These are phyloP conservation scores for Sequoiadendron giganteum DNA, from an alignment of 75 land plant species.

Conservation along the genomic window DNA sequence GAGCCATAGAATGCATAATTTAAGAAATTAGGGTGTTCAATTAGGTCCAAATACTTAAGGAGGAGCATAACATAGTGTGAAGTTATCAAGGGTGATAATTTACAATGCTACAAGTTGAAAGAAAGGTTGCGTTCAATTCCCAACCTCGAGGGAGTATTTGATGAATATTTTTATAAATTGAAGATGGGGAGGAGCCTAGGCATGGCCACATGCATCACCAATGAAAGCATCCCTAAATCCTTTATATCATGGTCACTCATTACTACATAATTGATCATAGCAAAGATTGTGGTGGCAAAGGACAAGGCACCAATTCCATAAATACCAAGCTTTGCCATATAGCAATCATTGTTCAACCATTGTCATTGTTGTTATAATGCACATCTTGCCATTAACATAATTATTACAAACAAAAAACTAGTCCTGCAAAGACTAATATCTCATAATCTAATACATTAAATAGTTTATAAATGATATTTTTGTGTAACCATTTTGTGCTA, in stretches of 20 bases:
- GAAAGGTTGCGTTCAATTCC: background rate
- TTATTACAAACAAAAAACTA: conserved; percentile 34
- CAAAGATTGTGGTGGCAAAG: conserved; percentile 10
- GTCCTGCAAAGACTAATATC: conserved; percentile 24
- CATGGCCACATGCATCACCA: background rate
- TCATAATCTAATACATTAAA: too few species aligned
- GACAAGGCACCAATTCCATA: conserved; percentile 32
- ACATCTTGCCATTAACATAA: conserved; percentile 33
- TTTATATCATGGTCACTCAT: background rate
- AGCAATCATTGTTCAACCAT: conserved; percentile 55
- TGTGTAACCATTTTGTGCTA: too few species aligned
- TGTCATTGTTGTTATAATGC: conserved; percentile 39
- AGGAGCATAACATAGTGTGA: too few species aligned
- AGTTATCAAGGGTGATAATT: too few species aligned
- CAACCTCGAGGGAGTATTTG: background rate
- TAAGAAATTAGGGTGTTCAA: too few species aligned
- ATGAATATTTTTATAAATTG: background rate
- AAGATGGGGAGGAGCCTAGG: background rate
- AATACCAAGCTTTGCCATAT: conserved; percentile 42
- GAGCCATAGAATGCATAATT: too few species aligned
- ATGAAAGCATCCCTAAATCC: background rate
- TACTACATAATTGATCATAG: conserved; percentile 6
- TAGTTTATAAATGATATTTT: too few species aligned
- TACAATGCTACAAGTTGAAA: too few species aligned
- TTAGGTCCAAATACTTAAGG: too few species aligned